A percentile compares a stretch with the other conserved stretches of the same genome.
These are phyloP conservation scores for Melanogaster broomeanus DNA, from an alignment of 768 basidiomycete genomes.

Conservation along the genomic window DNA sequence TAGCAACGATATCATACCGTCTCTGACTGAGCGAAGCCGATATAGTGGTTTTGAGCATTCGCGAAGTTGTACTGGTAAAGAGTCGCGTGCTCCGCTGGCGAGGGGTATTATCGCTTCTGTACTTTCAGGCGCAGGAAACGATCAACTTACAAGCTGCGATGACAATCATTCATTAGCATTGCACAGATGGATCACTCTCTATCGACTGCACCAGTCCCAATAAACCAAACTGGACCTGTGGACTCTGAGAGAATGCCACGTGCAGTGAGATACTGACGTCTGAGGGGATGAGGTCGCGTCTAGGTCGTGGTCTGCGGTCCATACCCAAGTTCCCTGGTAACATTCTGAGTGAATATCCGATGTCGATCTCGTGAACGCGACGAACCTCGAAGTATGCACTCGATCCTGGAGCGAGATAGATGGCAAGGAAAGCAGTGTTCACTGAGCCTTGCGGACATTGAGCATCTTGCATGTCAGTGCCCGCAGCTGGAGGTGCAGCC, in stretches of 20 bases:
- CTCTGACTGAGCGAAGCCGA: conserved; percentile 76
- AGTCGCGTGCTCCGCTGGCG: conserved; percentile 62
- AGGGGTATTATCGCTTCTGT: not conserved
- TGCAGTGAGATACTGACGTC: conserved; percentile 57
- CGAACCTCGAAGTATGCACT: conserved; percentile 66
- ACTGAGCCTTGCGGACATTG: conserved; percentile 39
- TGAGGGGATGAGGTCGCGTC: conserved; percentile 52
- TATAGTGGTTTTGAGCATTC: conserved; percentile 64
- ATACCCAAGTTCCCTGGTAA: conserved; percentile 67
- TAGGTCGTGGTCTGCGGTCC: conserved; percentile 77
- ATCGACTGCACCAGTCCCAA: conserved; percentile 56
- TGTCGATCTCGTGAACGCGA: not conserved
- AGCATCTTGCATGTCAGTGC: conserved; percentile 21
- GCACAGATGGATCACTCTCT: not conserved
- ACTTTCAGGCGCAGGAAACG: not conserved
- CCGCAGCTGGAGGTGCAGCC: conserved; percentile 15
- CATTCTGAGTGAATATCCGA: not conserved
- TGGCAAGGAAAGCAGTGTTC: conserved; percentile 48
- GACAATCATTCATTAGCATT: not conserved
- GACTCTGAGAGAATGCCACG: conserved; percentile 74
- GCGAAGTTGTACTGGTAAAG: conserved; percentile 71
- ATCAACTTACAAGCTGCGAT: conserved; percentile 7
- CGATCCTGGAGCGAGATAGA: conserved; percentile 34
- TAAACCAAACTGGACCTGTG: conserved; percentile 76
- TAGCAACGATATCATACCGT: conserved; percentile 41